Base-by-base conservation (phyloP, 305 asterid species). In the Solanum hybrid region DNA sequence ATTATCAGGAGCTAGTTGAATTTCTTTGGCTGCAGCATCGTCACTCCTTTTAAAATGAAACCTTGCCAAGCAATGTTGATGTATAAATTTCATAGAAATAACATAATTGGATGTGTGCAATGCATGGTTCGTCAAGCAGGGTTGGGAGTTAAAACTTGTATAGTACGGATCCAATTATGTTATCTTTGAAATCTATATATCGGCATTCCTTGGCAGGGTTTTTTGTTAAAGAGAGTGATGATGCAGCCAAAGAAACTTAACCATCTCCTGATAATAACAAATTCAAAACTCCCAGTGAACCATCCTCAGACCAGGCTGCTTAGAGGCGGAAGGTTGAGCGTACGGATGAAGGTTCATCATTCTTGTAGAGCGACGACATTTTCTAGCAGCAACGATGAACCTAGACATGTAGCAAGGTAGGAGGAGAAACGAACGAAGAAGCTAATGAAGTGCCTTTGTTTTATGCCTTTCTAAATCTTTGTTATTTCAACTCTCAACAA, bases 361-460 rank as follows among this genome's bases (percentile, higher is more conserved):
- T 89, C 89, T 65, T 20, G 2, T 13, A 78, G 82, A 17, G 38
- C 24, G 10, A 92, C 51, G 3, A 72, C 91, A 39, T 79, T 92
- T 7, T 81, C 90, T 79, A 38, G 89, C 61, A 73, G 80, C 51
- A 88, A 65, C 79, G 6, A 82, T 2, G 41, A 51, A 51, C 22
- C 29, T 17, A 39, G 29, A 34, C 31, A 14, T 10, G 41, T 27
- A 10, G 3, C 51, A 76, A 86, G 3, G 75, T 70, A 4, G 90
- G 90, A 26, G 91, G 90, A 83, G 93, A 91, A 91, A 92, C 91
- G 92, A 77, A 61, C 73, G 89, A 95, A 95, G 84, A 90, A 90
- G 91, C 91, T 94, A 37, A 95, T 90, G 90, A 91, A 91, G 72
- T 94, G 90, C 45, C 90, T 95, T 72, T 96, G 98, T 90, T 94